Evolutionary conservation across 257 asterid genomes (phyloP), one percentile per base, ranked within the genome.

Genomic region (Leptodermis oblonga): DNA sequence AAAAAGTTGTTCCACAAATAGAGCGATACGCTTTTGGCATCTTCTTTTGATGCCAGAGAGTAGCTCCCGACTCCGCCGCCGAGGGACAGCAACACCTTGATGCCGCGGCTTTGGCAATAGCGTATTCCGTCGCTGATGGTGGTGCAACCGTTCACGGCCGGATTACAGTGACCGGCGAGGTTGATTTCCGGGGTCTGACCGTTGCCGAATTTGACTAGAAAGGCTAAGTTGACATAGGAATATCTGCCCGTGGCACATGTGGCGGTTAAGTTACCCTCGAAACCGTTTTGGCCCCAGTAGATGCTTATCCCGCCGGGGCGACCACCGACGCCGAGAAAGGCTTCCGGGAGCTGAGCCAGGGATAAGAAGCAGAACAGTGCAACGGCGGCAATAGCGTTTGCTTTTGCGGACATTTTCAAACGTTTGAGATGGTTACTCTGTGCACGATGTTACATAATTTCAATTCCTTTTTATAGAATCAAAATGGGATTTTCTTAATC

Each of bases 251-350:
- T 77, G 78, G 90, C 86, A 75, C 97, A 88, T 31, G 97, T 90
- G n/a, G 78, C 82, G 1, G 77, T 80, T 43, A 88, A 81, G 69
- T 78, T 81, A 67, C 83, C 92, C 46, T 90, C 94, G 69, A 79
- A 73, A 62, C 96, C 97, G 73, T 86, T 88, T 76, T 90, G 97
- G 72, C 92, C 97, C 96, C 94, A 90, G 88, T 90, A 90, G 30
- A 84, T 67, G 39, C 87, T 82, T 68, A 88, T 86, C 53, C 83
- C 87, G 30, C 88, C 87, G 34, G 37, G 33, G 33, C 9, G 12
- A n/a, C 26, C 2, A 8, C 46, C 73, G n/a, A n/a, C n/a, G 5
- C 36, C 71, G 20, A 46, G 34, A 18, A 36, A 18, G 68, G 79
- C 10, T 20, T 74, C 12, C 30, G 31, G 37, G 26, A 55, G 46